A percentile compares a stretch with the other conserved stretches of the same genome.
Conservation (phyloP, 306 rosid species). For the Urtica urens region DNA sequence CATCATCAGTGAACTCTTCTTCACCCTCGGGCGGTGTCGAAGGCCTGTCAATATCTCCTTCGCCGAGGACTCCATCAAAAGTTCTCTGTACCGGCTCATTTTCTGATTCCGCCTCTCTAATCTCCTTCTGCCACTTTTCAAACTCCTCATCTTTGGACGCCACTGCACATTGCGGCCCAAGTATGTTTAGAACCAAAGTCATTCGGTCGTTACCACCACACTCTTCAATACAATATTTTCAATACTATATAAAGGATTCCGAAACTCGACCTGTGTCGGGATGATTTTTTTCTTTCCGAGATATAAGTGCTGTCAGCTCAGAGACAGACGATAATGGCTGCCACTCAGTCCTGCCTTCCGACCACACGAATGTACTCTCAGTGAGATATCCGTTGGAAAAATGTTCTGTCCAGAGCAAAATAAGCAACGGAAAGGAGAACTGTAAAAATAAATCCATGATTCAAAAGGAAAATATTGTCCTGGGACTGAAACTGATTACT, state of each 20-base stretch:
- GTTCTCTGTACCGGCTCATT: slow-evolving; percentile 30
- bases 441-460: slow-evolving; percentile 34
- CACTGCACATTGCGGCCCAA: slow-evolving; percentile 27
- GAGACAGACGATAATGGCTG: slow-evolving; percentile 67
- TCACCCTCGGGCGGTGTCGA: slow-evolving; percentile 88
- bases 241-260: not conserved
- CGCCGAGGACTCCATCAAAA: slow-evolving; percentile 16
- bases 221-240: not conserved
- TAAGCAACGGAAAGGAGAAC: slow-evolving; percentile 35
- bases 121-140: slow-evolving; percentile 73
- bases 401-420: slow-evolving; percentile 71
- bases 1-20: slow-evolving; percentile 91
- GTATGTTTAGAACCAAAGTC: slow-evolving; percentile 15
- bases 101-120: slow-evolving; percentile 48
- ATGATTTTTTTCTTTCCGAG: slow-evolving; percentile 19
- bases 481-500: slow-evolving; percentile 23
- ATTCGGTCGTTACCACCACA: too few relatives aligned
- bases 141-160: slow-evolving; percentile 39
- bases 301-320: slow-evolving; percentile 32
- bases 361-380: slow-evolving; percentile 58
- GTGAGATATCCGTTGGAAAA: slow-evolving; percentile 60
- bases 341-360: slow-evolving; percentile 86
- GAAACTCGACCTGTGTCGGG: slow-evolving; percentile 33
- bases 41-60: slow-evolving; percentile 57
- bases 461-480: slow-evolving; percentile 18